A percentile compares a stretch with the other conserved stretches of the same genome.
Evolutionary conservation across 2,329 filamentous ascomycete genomes (phyloP).

Genomic region (Fulvia fulva): DNA sequence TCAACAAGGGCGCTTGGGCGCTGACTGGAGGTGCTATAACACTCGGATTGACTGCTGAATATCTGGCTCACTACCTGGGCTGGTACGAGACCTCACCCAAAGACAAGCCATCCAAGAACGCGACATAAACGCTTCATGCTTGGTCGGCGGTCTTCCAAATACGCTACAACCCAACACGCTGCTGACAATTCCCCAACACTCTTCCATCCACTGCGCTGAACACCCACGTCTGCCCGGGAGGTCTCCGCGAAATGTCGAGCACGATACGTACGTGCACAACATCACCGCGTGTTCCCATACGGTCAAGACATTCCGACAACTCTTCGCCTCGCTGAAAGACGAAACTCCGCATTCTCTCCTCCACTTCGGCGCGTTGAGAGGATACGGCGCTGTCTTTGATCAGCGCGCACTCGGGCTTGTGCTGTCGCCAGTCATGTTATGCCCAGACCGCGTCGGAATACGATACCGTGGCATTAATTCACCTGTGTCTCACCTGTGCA

Average conservation of each 20-base stretch:
- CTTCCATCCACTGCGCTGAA: not conserved
- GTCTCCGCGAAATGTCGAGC: not conserved
- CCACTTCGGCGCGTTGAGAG: not conserved
- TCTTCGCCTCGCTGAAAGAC: not conserved
- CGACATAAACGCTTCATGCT: not conserved
- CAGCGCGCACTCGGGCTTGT: too few relatives aligned
- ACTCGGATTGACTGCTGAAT: constrained; percentile 54
- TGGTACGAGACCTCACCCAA: constrained; percentile 4
- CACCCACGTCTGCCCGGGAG: not conserved
- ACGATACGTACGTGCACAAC: not conserved
- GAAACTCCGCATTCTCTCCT: not conserved
- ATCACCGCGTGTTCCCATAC: not conserved
- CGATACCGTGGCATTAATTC: too few relatives aligned
- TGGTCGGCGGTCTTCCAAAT: too few relatives aligned
- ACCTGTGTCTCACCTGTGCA: too few relatives aligned
- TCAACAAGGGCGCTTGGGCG: constrained; percentile 55
- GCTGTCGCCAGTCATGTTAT: too few relatives aligned
- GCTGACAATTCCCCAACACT: not conserved
- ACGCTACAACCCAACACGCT: not conserved
- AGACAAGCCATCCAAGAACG: not conserved
- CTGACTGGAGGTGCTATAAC: constrained; percentile 58
- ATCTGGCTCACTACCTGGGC: constrained; percentile 31
- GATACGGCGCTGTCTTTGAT: too few relatives aligned
- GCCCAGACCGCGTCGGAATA: too few relatives aligned
- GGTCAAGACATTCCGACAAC: not conserved